phyloP scores from a whole-genome alignment of 768 basidiomycete species.

The Leucosporidium yakuticum region DNA sequence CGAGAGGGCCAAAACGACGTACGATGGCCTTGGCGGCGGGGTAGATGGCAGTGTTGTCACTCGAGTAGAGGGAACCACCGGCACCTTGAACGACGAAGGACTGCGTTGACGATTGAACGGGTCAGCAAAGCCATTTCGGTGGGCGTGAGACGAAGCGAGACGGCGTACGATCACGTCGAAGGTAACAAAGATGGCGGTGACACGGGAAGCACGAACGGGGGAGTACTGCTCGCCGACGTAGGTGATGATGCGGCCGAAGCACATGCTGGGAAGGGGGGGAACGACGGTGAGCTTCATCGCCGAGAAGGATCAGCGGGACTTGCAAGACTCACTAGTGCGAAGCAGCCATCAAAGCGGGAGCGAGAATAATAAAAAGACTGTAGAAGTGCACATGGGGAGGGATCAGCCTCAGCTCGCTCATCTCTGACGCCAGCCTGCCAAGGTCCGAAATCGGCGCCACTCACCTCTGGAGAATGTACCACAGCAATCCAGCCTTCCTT shows the following conservation, averaged over 20 bases:
- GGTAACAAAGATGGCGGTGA: conserved; percentile 17
- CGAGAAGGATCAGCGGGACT: too few species aligned
- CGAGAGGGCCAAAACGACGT: too few species aligned
- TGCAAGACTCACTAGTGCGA: conserved; percentile 12
- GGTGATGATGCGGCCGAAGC: conserved; percentile 25
- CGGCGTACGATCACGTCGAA: conserved; percentile 3
- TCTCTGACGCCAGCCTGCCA: not conserved
- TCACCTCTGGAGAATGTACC: conserved; percentile 12
- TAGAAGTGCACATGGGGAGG: too few species aligned
- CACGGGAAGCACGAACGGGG: conserved; percentile 15
- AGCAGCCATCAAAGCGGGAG: conserved; percentile 23
- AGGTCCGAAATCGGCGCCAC: not conserved
- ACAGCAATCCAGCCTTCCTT: conserved; percentile 8
- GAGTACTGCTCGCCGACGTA: conserved; percentile 26
- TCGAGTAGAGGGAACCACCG: conserved; percentile 27
- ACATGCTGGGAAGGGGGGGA: conserved; percentile 4
- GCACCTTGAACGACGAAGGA: conserved; percentile 30
- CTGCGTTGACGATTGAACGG: not conserved
- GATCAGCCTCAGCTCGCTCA: not conserved
- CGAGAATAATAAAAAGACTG: conserved; percentile 28
- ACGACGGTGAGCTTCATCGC: too few species aligned
- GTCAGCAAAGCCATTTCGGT: not conserved
- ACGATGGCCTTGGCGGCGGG: conserved; percentile 24
- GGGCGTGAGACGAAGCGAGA: not conserved
- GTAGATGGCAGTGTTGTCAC: conserved; percentile 21